phyloP scores from a whole-genome alignment of 1,139 yeast species.

The Yamadazyma jaroonii region DNA sequence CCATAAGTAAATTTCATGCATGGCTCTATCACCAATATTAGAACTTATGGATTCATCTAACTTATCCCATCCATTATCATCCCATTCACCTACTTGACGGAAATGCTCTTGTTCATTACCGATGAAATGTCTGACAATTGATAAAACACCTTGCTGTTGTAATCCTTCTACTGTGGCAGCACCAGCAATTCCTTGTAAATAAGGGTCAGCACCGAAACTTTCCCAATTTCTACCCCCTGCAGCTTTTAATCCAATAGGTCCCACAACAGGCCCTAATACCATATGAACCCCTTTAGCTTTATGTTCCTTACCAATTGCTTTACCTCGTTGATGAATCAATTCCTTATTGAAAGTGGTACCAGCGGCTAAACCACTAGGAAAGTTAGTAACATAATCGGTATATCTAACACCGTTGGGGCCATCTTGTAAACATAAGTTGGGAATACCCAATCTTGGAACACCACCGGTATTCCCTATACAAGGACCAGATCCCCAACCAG shows the following conservation, averaged over 20 bases:
- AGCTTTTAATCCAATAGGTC: slow-evolving; percentile 64
- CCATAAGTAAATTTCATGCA: slow-evolving; percentile 65
- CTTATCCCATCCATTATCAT: slow-evolving; percentile 41
- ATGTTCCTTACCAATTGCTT: slow-evolving; percentile 57
- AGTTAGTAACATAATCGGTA: slow-evolving; percentile 56
- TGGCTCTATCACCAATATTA: slow-evolving; percentile 58
- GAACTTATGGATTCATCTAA: slow-evolving; percentile 41
- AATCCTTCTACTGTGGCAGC: slow-evolving; percentile 54
- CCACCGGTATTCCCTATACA: slow-evolving; percentile 66
- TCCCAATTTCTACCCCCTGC: slow-evolving; percentile 70
- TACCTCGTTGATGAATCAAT: slow-evolving; percentile 51
- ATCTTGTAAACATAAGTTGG: slow-evolving; percentile 61
- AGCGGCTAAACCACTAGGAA: slow-evolving; percentile 58
- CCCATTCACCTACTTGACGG: slow-evolving; percentile 60
- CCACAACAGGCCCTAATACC: slow-evolving; percentile 59
- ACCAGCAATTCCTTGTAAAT: slow-evolving; percentile 56
- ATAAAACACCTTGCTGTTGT: slow-evolving; percentile 57
- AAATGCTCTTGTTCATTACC: slow-evolving; percentile 67
- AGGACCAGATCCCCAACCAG: slow-evolving; percentile 63
- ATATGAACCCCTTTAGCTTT: slow-evolving; percentile 59
- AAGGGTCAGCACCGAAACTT: slow-evolving; percentile 64
- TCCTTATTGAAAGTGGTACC: slow-evolving; percentile 59
- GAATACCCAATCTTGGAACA: slow-evolving; percentile 54
- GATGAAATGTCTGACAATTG: slow-evolving; percentile 53
- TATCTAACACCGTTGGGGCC: slow-evolving; percentile 63